phyloP scores from a whole-genome alignment of 2,329 filamentous ascomycete genomes.

The Pyrenophora tritici-repentis region DNA sequence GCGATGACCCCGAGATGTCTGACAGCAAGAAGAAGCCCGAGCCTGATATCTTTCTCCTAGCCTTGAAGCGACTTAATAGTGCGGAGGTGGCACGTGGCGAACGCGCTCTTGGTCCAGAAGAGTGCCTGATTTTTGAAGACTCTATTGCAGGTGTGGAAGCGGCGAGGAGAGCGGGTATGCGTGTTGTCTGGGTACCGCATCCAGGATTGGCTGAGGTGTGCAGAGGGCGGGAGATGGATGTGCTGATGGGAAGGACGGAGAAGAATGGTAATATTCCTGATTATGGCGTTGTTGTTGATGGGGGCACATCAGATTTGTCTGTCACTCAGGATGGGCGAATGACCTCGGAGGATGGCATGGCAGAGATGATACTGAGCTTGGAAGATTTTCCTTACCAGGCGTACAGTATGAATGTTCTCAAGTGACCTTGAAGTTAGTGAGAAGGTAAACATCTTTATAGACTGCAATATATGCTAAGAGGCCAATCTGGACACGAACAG shows the following conservation, averaged over 20 bases:
- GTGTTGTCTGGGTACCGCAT: constrained; percentile 8
- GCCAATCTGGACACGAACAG: too few relatives aligned
- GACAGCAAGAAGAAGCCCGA: constrained; percentile 13
- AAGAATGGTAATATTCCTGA: background rate
- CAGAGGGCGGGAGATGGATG: constrained; percentile 8
- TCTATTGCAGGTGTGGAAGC: constrained; percentile 10
- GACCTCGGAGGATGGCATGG: constrained; percentile 2
- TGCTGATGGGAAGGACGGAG: constrained; percentile 10
- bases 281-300: background rate
- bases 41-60: constrained; percentile 9
- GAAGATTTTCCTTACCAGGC: constrained; percentile 5
- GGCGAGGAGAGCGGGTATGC: constrained; percentile 2
- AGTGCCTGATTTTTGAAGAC: constrained; percentile 13
- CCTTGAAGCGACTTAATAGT: constrained; percentile 1
- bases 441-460: too few relatives aligned
- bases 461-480: too few relatives aligned
- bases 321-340: background rate
- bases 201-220: constrained; percentile 6
- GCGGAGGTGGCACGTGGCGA: background rate
- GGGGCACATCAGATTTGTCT: background rate
- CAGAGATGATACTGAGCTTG: constrained; percentile 1
- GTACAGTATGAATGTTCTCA: constrained; percentile 1
- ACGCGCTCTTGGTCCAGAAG: background rate
- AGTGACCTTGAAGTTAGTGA: too few relatives aligned
- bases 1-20: constrained; percentile 9